Percentiles rank a stretch among this genome's conserved stretches.
Conservation (phyloP, 1,284 basidiomycete genomes). For the Athelia sp. region DNA sequence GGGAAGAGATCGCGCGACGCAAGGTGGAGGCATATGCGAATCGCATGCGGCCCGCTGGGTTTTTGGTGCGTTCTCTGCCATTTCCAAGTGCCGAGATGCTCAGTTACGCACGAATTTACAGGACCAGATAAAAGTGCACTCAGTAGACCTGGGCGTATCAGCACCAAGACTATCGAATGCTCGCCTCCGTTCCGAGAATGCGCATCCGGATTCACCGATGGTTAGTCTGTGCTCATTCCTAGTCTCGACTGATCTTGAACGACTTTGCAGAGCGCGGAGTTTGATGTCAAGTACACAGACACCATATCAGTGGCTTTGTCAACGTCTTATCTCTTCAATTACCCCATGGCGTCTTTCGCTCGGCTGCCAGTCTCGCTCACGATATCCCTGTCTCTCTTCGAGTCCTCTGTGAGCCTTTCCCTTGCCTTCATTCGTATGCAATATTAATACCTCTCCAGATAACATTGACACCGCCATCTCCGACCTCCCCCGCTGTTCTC, state of each 20-base stretch:
- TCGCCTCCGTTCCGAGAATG: constrained; percentile 30
- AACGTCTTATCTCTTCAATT: constrained; percentile 79
- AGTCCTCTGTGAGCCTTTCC: constrained; percentile 49
- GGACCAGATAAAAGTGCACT: constrained; percentile 74
- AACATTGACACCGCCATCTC: constrained; percentile 43
- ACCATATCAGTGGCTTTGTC: constrained; percentile 71
- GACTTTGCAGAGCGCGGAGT: constrained; percentile 45
- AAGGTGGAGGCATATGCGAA: constrained; percentile 71
- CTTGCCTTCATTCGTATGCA: constrained; percentile 1
- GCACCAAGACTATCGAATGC: constrained; percentile 54
- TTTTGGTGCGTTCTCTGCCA: constrained; percentile 47
- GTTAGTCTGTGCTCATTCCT: constrained; percentile 9
- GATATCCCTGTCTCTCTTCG: constrained; percentile 72
- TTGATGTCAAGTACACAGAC: constrained; percentile 67
- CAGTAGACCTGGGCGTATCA: constrained; percentile 44
- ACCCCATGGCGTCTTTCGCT: constrained; percentile 74
- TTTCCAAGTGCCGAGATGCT: constrained; percentile 3
- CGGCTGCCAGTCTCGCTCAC: constrained; percentile 76
- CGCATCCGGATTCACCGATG: constrained; percentile 12
- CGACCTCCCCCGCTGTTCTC: constrained; percentile 41
- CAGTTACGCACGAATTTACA: constrained; percentile 22
- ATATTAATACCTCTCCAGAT: constrained; percentile 30
- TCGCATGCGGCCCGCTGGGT: constrained; percentile 56
- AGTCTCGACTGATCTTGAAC: constrained; percentile 6
- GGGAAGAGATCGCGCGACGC: constrained; percentile 66